Percentiles rank a stretch among this genome's conserved stretches.
Conservation (phyloP, 2,329 filamentous ascomycete genomes). For the Coleophoma cylindrospora region DNA sequence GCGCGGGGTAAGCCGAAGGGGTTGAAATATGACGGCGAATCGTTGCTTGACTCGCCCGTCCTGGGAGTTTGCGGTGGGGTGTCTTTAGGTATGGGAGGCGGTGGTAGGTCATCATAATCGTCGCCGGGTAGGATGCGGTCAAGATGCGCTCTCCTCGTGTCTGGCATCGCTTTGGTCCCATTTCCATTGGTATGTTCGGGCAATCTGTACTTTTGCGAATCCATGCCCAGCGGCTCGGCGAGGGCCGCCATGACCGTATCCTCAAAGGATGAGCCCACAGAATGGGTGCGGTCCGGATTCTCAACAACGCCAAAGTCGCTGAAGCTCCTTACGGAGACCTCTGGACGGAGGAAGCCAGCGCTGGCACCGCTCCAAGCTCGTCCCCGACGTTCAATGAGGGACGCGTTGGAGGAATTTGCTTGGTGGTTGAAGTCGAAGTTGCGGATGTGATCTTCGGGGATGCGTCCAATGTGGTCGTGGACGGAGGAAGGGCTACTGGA, state of each 20-base stretch:
- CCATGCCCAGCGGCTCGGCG: constrained; percentile 51
- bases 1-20: constrained; percentile 62
- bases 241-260: constrained; percentile 21
- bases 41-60: constrained; percentile 21
- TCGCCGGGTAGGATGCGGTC: constrained; percentile 36
- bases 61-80: constrained; percentile 35
- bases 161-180: constrained; percentile 57
- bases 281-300: constrained; percentile 15
- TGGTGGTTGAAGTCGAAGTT: constrained; percentile 64
- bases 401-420: constrained; percentile 40
- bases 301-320: constrained; percentile 15
- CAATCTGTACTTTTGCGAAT: constrained; percentile 69
- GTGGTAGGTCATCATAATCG: constrained; percentile 28
- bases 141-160: constrained; percentile 53
- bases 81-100: constrained; percentile 48
- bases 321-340: constrained; percentile 21
- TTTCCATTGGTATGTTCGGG: constrained; percentile 66
- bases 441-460: constrained; percentile 65
- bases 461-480: constrained; percentile 55
- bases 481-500: constrained; percentile 28
- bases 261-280: constrained; percentile 17
- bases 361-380: constrained; percentile 66
- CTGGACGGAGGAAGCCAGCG: constrained; percentile 19
- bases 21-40: constrained; percentile 54
- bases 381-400: constrained; percentile 58